Base-by-base conservation (phyloP, 1,139 yeast species). In the Geotrichum cucujoidarum region DNA sequence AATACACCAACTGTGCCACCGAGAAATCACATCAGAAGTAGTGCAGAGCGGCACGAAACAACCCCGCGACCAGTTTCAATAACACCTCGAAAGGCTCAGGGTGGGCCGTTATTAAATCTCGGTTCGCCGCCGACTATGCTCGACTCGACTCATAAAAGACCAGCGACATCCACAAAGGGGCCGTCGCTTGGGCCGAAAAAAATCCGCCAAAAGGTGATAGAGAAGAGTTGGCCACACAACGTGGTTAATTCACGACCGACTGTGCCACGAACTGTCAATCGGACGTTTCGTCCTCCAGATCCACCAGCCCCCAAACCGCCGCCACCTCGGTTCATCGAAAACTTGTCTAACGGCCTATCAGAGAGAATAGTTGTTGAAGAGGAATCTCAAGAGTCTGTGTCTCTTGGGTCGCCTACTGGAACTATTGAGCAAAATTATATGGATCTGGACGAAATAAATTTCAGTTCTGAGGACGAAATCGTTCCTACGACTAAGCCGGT, bases 321-420 rank as follows among this genome's bases (percentile, higher is more conserved):
- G 16, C 5, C 39, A 5, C 16, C 36, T 14, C 27, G 27, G 8
- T 6, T 24, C 6, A 10, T 24, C 10, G 27, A 24, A 24, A 24
- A 24, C 10, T 6, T 24, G 6, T 24, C 27, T 3, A 24, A 4
- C 1, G 45, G 24, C 8, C 34, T 11, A 14, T 16, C 35, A 1
- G 40, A 42, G 27, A 25, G 40, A 8, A 34, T 27, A 11, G 35
- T 25, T 21, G 32, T 33, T 21, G 39, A 41, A 34, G n/a, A 16
- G 14, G 21, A 42, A 10, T 18, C 32, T 3, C 22, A 25, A 24
- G 45, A 34, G 7, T 10, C 32, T 3, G 13, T 13, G 3, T 11
- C 4, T 6, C 16, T 33, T 14, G n/a, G 14, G 27, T 51, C 48
- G 13, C 36, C 10, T n/a, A 10, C 35, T 11, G 25, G 4, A 10